Percentiles rank a stretch among this genome's conserved stretches.
phyloP scores from a whole-genome alignment of 176 grass and related monocot genomes.

The Calamus simplicifolius region DNA sequence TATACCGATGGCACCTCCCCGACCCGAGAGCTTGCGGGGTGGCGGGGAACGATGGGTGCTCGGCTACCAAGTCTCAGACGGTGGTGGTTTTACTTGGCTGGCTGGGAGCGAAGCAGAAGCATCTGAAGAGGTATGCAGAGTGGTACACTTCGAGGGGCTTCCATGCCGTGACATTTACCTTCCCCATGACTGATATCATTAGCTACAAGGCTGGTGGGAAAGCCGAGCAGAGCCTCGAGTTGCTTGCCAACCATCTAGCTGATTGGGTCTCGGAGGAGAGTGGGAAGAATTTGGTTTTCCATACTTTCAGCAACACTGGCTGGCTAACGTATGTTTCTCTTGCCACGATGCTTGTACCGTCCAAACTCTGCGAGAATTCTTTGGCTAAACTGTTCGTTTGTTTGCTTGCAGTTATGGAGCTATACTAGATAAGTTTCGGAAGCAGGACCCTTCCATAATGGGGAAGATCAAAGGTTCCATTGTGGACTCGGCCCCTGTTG shows the following conservation, averaged over 20 bases:
- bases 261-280: slow-evolving; percentile 74
- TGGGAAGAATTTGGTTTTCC: slow-evolving; percentile 78
- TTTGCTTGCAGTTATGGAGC: slow-evolving; percentile 55
- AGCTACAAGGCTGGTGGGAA: slow-evolving; percentile 71
- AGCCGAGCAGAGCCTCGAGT: slow-evolving; percentile 60
- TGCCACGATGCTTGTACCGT: neutral
- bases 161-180: slow-evolving; percentile 78
- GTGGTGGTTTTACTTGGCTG: slow-evolving; percentile 83
- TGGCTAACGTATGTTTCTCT: slow-evolving; percentile 64
- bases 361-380: no score
- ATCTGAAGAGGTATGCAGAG: slow-evolving; percentile 78
- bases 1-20: slow-evolving; percentile 85
- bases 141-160: slow-evolving; percentile 88
- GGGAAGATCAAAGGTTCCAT: slow-evolving; percentile 81
- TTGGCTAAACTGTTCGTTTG: neutral
- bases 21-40: slow-evolving; percentile 26
- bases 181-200: slow-evolving; percentile 71
- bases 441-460: slow-evolving; percentile 47
- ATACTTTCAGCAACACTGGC: slow-evolving; percentile 95
- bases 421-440: slow-evolving; percentile 63
- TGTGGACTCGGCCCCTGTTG: slow-evolving; percentile 82
- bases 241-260: slow-evolving; percentile 58
- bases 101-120: slow-evolving; percentile 84
- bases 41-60: neutral
- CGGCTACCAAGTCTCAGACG: slow-evolving; percentile 37